Base-by-base conservation (phyloP, 805 yeast genomes). In the Wickerhamomyces alni region DNA sequence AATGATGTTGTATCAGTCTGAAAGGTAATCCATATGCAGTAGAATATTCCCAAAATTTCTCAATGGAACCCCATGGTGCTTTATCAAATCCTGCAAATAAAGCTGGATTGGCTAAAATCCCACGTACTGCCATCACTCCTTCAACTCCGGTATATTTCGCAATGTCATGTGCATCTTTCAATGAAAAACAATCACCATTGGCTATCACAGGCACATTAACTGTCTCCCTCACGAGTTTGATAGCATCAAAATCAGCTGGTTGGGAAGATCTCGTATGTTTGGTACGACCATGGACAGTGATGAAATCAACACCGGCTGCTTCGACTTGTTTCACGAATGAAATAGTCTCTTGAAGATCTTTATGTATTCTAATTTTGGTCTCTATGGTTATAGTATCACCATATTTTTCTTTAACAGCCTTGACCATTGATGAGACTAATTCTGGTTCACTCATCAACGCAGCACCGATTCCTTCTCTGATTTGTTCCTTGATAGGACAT, bases 91-190 rank as follows among this genome's bases (percentile, higher is more conserved):
- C 95, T 2, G 84, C 75, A 63, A 93, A 93, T 47, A 93, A 53
- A 0, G 89, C 95, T 0, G 99, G 99, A 58, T 93, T 93, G 22
- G 75, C 67, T 37, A 93, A 63, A 3, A 87, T 67, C 0, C 99
- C 99, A 45, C 99, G 66, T 2, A 86, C 99, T 3, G 97, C 82
- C 99, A 93, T 93, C 8, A 93, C 84, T 8, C 98, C 99, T 57
- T 87, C 93, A 30, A 78, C 87, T 1, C 83, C 82, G 0, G 98
- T 88, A 37, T 58, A 57, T 11, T 72, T 63, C 0, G 77, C 75
- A 21, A 91, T 89, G 16, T 58, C 55, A 32, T 65, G 52, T n/a
- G 84, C 81, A 56, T 87, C 96, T 15, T 68, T 64, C 18, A 78
- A 62, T 0, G 73, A 56, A 53, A 83, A 83, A 54, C 95, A 89